Conservation (phyloP, 345 rosid genomes). For the Hevea brasiliensis region DNA sequence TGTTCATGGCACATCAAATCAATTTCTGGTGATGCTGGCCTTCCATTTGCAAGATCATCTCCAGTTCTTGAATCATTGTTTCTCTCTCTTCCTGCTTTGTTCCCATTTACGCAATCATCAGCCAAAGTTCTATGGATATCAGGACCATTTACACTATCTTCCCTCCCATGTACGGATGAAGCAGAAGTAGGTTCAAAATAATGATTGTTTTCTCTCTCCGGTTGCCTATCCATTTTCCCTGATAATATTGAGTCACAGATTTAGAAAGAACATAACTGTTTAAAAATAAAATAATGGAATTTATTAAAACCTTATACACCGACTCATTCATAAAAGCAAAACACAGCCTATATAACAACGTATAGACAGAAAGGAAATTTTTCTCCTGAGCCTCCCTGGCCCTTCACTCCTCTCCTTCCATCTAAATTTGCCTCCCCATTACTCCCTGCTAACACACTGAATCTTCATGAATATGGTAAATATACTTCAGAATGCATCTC, state of each 20-base stretch:
- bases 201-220: conserved; percentile 13
- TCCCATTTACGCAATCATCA: conserved; percentile 21
- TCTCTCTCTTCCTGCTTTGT: conserved; percentile 24
- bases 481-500: background rate
- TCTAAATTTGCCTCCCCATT: background rate
- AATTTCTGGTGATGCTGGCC: conserved; percentile 50
- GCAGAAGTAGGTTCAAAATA: conserved; percentile 16
- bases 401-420: background rate
- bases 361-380: background rate
- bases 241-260: conserved; percentile 13
- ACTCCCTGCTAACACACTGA: conserved; percentile 3
- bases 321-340: background rate
- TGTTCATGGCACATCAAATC: conserved; percentile 70
- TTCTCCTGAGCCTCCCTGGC: background rate
- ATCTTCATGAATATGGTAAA: background rate
- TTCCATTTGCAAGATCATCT: conserved; percentile 20
- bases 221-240: conserved; percentile 27
- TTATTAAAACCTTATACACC: background rate
- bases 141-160: conserved; percentile 27
- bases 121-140: conserved; percentile 28
- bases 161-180: conserved; percentile 27
- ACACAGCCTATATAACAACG: background rate
- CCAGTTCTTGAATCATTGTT: conserved; percentile 22
- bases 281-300: background rate
- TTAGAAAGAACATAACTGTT: conserved; percentile 8